Evolutionary conservation across 169 alveolate genomes (phyloP).

Genomic region (Miamiensis avidus): DNA sequence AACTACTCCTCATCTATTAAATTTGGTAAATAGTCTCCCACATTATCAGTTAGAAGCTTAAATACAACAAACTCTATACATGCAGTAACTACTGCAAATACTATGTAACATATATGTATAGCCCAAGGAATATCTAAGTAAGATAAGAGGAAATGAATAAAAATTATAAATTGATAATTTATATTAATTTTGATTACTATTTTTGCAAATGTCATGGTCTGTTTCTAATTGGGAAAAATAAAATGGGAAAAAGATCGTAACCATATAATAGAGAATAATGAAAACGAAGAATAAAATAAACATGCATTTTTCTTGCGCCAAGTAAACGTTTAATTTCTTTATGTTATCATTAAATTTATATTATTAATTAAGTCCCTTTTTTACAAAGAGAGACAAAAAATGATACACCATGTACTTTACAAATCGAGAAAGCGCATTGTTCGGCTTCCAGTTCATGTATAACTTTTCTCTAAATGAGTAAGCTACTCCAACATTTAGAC

Average conservation of each 20-base stretch:
- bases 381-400: conserved; percentile 17
- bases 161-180: too few relatives aligned
- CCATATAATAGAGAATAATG: neutral
- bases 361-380: neutral
- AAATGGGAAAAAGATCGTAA: neutral
- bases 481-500: conserved; percentile 21
- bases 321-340: neutral
- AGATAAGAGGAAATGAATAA: too few relatives aligned
- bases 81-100: neutral
- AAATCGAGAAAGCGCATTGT: neutral
- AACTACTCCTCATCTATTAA: neutral
- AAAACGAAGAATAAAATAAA: neutral
- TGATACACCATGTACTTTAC: neutral
- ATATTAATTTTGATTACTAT: neutral
- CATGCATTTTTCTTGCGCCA: neutral
- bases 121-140: neutral
- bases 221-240: neutral
- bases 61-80: neutral
- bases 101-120: neutral
- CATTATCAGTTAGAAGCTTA: neutral
- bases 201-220: neutral
- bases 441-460: conserved; percentile 15
- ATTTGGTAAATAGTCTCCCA: conserved; percentile 9
- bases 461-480: conserved; percentile 22
- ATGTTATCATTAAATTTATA: neutral